Percentiles rank a stretch among this genome's conserved stretches.
Evolutionary conservation across 1,284 basidiomycete species (phyloP).

Genomic region (Hemileccinum hortonii): DNA sequence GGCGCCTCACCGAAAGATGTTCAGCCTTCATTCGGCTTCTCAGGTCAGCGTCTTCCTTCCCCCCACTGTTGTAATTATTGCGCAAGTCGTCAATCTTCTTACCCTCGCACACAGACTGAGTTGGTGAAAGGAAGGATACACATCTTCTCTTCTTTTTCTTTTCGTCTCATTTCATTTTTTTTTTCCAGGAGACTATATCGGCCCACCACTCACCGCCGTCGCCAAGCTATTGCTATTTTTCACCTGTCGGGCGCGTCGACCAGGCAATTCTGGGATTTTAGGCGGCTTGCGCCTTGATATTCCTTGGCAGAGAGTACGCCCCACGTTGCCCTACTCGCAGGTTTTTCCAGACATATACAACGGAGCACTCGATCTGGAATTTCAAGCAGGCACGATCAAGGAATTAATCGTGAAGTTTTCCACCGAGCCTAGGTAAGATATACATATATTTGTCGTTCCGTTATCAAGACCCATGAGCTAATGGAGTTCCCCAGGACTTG

Average conservation of each 20-base stretch:
- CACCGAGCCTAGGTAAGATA: conserved; percentile 15
- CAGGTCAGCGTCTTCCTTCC: conserved; percentile 5
- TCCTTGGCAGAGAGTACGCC: background rate
- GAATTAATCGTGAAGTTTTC: conserved; percentile 1
- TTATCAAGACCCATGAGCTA: background rate
- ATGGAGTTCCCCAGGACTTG: background rate
- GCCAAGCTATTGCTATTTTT: background rate
- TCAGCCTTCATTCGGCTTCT: background rate
- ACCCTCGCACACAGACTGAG: background rate
- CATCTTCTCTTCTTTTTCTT: background rate
- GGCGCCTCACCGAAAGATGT: background rate
- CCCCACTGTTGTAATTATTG: background rate
- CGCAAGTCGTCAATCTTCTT: conserved; percentile 9
- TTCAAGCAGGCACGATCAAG: conserved; percentile 14
- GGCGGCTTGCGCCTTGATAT: background rate
- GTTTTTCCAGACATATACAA: background rate
- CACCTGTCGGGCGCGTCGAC: background rate
- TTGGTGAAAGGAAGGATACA: background rate
- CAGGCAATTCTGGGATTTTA: background rate
- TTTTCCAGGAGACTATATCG: background rate
- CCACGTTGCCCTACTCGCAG: background rate
- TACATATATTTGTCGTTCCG: conserved; percentile 6
- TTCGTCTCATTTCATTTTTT: background rate
- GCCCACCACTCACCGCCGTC: background rate
- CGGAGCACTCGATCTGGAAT: background rate